phyloP scores from a whole-genome alignment of 495 filamentous ascomycete species.

The Glonium stellatum region DNA sequence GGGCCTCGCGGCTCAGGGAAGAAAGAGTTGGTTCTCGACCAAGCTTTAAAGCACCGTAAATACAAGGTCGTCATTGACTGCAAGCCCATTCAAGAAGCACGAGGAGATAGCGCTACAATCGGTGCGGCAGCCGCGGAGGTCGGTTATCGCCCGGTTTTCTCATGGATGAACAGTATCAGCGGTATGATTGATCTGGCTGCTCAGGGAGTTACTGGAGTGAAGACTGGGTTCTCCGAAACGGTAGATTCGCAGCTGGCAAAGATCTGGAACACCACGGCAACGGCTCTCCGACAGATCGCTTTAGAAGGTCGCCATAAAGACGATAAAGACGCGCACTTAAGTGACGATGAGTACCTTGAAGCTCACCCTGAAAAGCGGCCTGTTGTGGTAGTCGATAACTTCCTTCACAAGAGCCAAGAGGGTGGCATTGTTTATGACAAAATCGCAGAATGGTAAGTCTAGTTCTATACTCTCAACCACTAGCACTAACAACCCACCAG shows the following conservation, averaged over 20 bases:
- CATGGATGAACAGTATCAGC: constrained; percentile 91
- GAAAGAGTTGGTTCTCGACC: constrained; percentile 76
- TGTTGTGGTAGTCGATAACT: constrained; percentile 91
- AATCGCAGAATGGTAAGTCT: constrained; percentile 63
- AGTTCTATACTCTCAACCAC: not conserved
- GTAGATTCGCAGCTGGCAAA: constrained; percentile 85
- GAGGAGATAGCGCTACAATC: constrained; percentile 85
- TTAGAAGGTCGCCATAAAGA: constrained; percentile 60
- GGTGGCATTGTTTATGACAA: constrained; percentile 77
- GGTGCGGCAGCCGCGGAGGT: constrained; percentile 72
- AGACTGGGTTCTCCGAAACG: constrained; percentile 92
- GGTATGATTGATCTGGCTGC: constrained; percentile 87
- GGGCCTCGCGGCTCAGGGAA: constrained; percentile 90
- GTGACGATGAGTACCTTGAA: constrained; percentile 84
- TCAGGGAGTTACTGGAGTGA: constrained; percentile 88
- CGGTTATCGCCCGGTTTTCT: constrained; percentile 89
- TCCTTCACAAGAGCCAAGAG: constrained; percentile 71
- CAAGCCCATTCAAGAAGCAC: constrained; percentile 86
- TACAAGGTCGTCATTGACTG: constrained; percentile 89
- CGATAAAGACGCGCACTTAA: constrained; percentile 64
- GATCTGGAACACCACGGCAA: constrained; percentile 80
- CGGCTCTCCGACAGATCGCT: constrained; percentile 70
- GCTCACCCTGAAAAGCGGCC: constrained; percentile 78
- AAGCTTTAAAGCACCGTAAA: constrained; percentile 66
- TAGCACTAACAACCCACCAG: constrained; percentile 4